Base-by-base conservation (phyloP, 1,139 yeast species). In the Geotrichum citri-aurantii region DNA sequence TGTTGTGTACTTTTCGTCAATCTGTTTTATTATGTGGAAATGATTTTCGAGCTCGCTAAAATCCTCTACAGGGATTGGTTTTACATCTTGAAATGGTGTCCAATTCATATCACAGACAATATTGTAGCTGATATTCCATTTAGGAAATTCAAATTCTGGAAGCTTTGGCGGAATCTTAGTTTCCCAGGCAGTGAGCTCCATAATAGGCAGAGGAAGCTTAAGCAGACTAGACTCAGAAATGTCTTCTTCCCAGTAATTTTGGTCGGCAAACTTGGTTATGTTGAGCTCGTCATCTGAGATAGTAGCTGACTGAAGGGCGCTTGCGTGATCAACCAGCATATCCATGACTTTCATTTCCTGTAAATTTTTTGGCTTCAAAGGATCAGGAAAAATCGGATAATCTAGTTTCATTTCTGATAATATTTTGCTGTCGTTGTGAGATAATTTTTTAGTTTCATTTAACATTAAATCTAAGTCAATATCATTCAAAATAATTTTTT, bases 121-220 rank as follows among this genome's bases (percentile, higher is more conserved):
- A 37, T 49, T 21, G 29, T 56, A 54, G 17, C 55, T 53, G 14
- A 59, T 17, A n/a, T 56, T 54, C 61, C 61, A 59, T 19, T 50
- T 54, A 1, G 52, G 54, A 29, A 44, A 54, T 6, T 50, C 37
- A 42, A 59, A 54, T 19, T 8, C 23, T 12, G 58, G 58, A 11
- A 59, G 33, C 3, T 33, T 10, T n/a, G 56, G 54, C 8, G 48
- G 21, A 26, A 26, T 7, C 10, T 17, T 29, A 1, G 31, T 42
- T n/a, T 31, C n/a, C 29, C 29, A 26, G 7, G 29, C 29, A 26
- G 29, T 26, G 2, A 44, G 21, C 2, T 27, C 52, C 26, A 56
- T 40, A 2, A 47, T 27, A 8, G 59, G 59, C 10, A 59, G 26
- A 7, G 61, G 59, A 12, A 59, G 57, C 29, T 51, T 47, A 17